A percentile compares a stretch with the other conserved stretches of the same genome.
Conservation (phyloP, 73 alveolate species). For the Stentor coeruleus region DNA sequence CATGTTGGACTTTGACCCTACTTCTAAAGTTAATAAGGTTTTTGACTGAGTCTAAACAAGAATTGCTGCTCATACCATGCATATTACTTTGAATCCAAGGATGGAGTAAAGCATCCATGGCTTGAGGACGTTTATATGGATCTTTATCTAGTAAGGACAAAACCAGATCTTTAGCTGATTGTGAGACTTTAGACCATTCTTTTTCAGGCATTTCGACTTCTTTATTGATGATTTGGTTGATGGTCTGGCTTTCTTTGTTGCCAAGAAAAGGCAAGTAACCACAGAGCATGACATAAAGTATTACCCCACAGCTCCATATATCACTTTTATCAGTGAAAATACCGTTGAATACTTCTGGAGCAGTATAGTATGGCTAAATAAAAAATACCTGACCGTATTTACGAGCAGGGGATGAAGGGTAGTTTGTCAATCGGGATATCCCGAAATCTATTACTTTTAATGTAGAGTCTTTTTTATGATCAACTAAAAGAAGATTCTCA, state of each 20-base stretch:
- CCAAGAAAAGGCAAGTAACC: conserved; percentile 28
- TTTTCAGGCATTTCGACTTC: not conserved
- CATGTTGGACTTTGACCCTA: conserved; percentile 74
- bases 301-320: conserved; percentile 23
- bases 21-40: conserved; percentile 80
- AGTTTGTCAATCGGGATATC: not conserved
- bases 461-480: conserved; percentile 19
- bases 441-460: conserved; percentile 36
- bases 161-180: conserved; percentile 38
- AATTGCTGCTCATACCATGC: too few species aligned
- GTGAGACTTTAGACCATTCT: not conserved
- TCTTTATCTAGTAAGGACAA: conserved; percentile 37
- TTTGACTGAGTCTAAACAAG: conserved; percentile 37
- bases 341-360: conserved; percentile 26
- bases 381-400: conserved; percentile 2
- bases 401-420: not conserved
- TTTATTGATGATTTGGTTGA: not conserved
- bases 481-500: conserved; percentile 3
- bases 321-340: not conserved
- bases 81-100: conserved; percentile 30
- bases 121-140: conserved; percentile 44
- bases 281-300: conserved; percentile 20
- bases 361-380: conserved; percentile 28
- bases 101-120: conserved; percentile 45
- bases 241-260: not conserved